A percentile compares a stretch with the other conserved stretches of the same genome.
phyloP scores from a whole-genome alignment of 768 basidiomycete genomes.

The Podaxis sp. region DNA sequence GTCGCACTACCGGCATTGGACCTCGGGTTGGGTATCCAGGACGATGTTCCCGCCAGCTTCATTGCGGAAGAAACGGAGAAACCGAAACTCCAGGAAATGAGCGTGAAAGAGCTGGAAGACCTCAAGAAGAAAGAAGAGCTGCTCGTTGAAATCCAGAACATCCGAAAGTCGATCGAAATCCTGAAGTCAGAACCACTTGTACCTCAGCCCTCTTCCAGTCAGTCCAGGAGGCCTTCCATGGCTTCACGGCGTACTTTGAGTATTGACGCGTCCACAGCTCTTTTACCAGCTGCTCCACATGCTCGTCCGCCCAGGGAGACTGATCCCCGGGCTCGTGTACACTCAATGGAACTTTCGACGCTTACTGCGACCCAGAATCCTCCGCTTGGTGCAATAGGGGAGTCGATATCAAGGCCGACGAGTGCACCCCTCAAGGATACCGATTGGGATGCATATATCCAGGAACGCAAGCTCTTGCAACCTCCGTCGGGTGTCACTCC shows the following conservation, averaged over 20 bases:
- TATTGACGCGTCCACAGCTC: conserved; percentile 57
- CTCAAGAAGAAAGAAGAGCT: conserved; percentile 70
- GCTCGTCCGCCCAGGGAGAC: conserved; percentile 68
- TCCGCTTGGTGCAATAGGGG: conserved; percentile 39
- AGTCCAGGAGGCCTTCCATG: conserved; percentile 66
- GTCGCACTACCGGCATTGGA: conserved; percentile 70
- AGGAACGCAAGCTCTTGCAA: conserved; percentile 80
- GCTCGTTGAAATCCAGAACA: conserved; percentile 74
- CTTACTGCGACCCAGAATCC: conserved; percentile 21
- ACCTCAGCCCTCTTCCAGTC: conserved; percentile 49
- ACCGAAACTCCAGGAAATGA: conserved; percentile 27
- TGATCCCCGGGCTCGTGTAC: conserved; percentile 68
- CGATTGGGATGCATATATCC: conserved; percentile 88
- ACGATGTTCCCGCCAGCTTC: conserved; percentile 72
- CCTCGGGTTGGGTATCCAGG: conserved; percentile 71
- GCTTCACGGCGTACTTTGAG: conserved; percentile 70
- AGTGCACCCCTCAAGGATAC: conserved; percentile 72
- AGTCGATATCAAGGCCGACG: conserved; percentile 65
- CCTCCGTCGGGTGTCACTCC: conserved; percentile 79
- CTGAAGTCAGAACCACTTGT: conserved; percentile 71
- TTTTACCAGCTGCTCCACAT: conserved; percentile 50
- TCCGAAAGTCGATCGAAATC: conserved; percentile 76
- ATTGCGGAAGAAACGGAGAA: conserved; percentile 41
- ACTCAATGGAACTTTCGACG: conserved; percentile 69
- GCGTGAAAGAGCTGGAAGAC: conserved; percentile 48